phyloP scores from a whole-genome alignment of 2,329 filamentous ascomycete genomes.

The Colletotrichum filicis region DNA sequence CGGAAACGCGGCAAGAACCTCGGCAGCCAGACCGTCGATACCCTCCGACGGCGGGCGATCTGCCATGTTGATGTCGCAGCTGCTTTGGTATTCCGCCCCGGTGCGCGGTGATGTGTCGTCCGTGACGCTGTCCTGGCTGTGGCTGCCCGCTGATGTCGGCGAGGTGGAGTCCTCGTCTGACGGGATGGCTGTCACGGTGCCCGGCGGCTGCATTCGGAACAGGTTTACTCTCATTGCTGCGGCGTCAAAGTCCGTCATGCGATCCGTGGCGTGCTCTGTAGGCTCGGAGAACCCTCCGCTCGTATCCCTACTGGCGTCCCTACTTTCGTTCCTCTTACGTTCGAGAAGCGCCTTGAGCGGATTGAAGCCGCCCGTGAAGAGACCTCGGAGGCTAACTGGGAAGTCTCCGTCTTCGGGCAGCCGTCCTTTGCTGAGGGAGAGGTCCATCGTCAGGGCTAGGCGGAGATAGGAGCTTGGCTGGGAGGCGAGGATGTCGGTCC shows the following conservation, averaged over 20 bases:
- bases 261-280: not conserved
- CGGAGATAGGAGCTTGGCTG: constrained; percentile 54
- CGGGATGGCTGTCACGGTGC: constrained; percentile 23
- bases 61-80: constrained; percentile 21
- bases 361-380: constrained; percentile 51
- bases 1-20: constrained; percentile 46
- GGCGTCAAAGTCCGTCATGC: constrained; percentile 24
- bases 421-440: constrained; percentile 54
- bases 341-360: constrained; percentile 47
- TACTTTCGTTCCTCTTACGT: constrained; percentile 36
- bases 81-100: constrained; percentile 9
- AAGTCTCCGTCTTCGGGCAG: constrained; percentile 54
- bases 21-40: constrained; percentile 45
- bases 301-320: not conserved
- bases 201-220: constrained; percentile 31
- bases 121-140: constrained; percentile 21
- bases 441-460: constrained; percentile 55
- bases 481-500: constrained; percentile 54
- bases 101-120: constrained; percentile 21
- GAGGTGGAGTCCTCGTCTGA: constrained; percentile 38
- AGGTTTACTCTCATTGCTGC: constrained; percentile 22
- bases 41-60: constrained; percentile 40
- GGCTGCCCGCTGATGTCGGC: constrained; percentile 18
- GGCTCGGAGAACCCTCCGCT: not conserved
- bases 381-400: constrained; percentile 48